Percentiles rank a stretch among this genome's conserved stretches.
These are phyloP conservation scores for Trichothecium roseum DNA, from an alignment of 2,329 filamentous ascomycete species.

Conservation along the genomic window DNA sequence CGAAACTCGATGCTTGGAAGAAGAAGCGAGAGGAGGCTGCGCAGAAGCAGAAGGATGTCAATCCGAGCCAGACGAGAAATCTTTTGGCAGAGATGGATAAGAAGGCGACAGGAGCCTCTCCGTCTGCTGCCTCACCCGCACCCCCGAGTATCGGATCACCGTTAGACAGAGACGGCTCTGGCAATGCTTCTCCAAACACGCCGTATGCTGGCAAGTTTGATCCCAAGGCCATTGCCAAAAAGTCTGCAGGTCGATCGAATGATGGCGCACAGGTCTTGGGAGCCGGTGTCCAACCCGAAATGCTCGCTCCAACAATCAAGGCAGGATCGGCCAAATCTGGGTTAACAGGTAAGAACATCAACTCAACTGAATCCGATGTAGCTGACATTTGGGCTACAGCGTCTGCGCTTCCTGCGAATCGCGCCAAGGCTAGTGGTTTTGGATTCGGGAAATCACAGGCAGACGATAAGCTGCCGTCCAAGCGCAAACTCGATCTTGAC, in stretches of 20 bases:
- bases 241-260: constrained; percentile 49
- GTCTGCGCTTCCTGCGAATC: constrained; percentile 54
- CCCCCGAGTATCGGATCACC: constrained; percentile 8
- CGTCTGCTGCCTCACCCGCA: constrained; percentile 7
- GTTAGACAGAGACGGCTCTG: constrained; percentile 20
- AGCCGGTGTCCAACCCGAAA: constrained; percentile 26
- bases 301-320: constrained; percentile 11
- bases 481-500: constrained; percentile 72
- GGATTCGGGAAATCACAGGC: constrained; percentile 61
- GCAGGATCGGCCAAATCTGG: constrained; percentile 17
- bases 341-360: constrained; percentile 22
- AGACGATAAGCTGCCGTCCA: constrained; percentile 59
- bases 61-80: constrained; percentile 53
- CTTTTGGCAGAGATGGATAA: constrained; percentile 66
- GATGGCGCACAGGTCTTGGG: constrained; percentile 41
- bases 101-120: constrained; percentile 43
- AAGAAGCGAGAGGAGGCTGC: constrained; percentile 74
- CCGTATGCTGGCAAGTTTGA: constrained; percentile 74
- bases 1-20: constrained; percentile 85
- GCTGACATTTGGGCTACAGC: constrained; percentile 21
- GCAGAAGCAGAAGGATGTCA: constrained; percentile 59
- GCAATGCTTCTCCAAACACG: constrained; percentile 38
- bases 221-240: constrained; percentile 77
- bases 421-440: constrained; percentile 71
- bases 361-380: neutral